phyloP scores from a whole-genome alignment of 2,329 filamentous ascomycete species.

The Arthrobotrys entomopaga region DNA sequence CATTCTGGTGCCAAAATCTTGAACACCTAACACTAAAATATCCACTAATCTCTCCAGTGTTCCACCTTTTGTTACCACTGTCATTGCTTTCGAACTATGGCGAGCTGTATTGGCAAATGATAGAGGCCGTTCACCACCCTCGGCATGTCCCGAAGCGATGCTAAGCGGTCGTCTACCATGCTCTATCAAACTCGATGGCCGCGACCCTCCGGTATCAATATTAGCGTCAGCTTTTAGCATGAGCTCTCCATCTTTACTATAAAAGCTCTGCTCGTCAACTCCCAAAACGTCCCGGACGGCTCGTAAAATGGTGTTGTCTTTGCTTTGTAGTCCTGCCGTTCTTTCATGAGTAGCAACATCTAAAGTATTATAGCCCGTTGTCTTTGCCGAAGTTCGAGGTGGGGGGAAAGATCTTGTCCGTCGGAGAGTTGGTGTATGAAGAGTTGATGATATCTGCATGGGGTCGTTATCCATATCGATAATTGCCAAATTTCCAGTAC shows the following conservation, averaged over 20 bases:
- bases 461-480: conserved; percentile 50
- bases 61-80: conserved; percentile 59
- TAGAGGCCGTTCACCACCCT: conserved; percentile 38
- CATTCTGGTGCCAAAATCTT: conserved; percentile 59
- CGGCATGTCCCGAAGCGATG: conserved; percentile 45
- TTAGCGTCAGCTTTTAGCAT: conserved; percentile 58
- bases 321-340: conserved; percentile 59
- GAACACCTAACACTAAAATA: conserved; percentile 59
- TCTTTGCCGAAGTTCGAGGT: conserved; percentile 57
- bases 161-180: conserved; percentile 54
- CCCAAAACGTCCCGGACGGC: conserved; percentile 59
- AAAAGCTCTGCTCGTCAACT: conserved; percentile 59
- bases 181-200: conserved; percentile 59
- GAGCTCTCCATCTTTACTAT: conserved; percentile 59
- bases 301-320: conserved; percentile 58
- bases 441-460: conserved; percentile 24
- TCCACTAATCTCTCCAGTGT: conserved; percentile 59
- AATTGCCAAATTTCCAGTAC: conserved; percentile 45
- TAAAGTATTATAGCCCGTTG: conserved; percentile 59
- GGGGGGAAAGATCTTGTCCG: conserved; percentile 59
- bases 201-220: conserved; percentile 52
- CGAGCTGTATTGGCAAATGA: conserved; percentile 54
- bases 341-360: conserved; percentile 59
- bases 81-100: conserved; percentile 48
- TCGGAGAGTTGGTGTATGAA: conserved; percentile 54